Evolutionary conservation across 164 flowering plant genomes (phyloP), one percentile per base, ranked within the genome.

Genomic region (grape (Vitis vinifera)): DNA sequence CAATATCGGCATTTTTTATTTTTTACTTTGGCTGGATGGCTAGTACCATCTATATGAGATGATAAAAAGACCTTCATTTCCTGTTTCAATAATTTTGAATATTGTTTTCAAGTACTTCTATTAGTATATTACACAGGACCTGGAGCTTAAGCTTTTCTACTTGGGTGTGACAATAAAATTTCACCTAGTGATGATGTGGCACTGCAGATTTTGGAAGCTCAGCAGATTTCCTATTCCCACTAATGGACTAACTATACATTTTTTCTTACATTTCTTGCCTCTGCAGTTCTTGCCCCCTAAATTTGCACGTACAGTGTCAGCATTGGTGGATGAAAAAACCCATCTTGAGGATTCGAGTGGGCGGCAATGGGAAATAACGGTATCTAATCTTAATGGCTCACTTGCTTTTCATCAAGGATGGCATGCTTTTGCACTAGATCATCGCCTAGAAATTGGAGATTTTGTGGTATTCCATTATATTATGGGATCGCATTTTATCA

Each of bases 351-450:
- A 86, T 72, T 53, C 79, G 27, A 77, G 17, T 55, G 88, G 88
- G 17, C 63, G 31, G 63, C 69, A 52, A 15, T 88, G 88, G 87
- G 65, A 3, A 8, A 78, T 83, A 19, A 81, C 59, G 30, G 23
- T 87, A 23, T 76, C 78, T 10, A 59, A 10, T 10, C 4, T 73
- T 15, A 59, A 78, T 59, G 84, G 79, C 31, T 68, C 69, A 23
- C 63, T 84, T 61, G 86, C 84, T 72, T 82, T 88, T 68, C 65
- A 76, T 17, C 62, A 77, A 72, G 90, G 92, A 64, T 88, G 92
- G 92, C 55, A 44, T 65, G 50, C 70, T 31, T 88, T 86, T 80
- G 69, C 72, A 23, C 59, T 13, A 29, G 85, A 82, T n/a, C 89
- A 88, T 65, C 67, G 67, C 52, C 55, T 88, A n/a, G 51, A 79